A percentile compares a stretch with the other conserved stretches of the same genome.
These are phyloP conservation scores for Saccharomyces hybrid DNA, from an alignment of 1,139 yeast genomes.

Conservation along the genomic window DNA sequence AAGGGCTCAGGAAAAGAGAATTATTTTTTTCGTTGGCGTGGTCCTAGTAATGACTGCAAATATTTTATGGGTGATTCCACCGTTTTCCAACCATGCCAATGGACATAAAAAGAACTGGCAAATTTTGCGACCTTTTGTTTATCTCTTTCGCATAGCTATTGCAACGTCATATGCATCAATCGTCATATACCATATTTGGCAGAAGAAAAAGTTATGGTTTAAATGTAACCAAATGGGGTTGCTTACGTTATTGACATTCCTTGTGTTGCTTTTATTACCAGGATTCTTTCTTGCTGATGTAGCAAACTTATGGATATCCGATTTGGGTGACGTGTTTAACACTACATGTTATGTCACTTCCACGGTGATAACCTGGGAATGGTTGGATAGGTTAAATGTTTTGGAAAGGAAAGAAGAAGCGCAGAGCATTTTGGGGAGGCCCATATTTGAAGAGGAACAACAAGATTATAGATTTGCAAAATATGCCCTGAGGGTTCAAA, in stretches of 20 bases:
- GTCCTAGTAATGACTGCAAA: constrained; percentile 52
- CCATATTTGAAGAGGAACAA: constrained; percentile 56
- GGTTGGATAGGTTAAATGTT: constrained; percentile 65
- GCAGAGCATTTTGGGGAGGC: constrained; percentile 73
- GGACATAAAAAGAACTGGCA: constrained; percentile 14
- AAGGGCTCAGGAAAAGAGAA: constrained; percentile 61
- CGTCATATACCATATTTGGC: constrained; percentile 43
- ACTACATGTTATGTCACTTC: constrained; percentile 66
- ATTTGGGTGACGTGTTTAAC: constrained; percentile 64
- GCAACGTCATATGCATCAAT: constrained; percentile 66
- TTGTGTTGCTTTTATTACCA: constrained; percentile 56
- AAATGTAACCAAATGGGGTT: constrained; percentile 42
- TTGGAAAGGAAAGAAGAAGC: constrained; percentile 62
- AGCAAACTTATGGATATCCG: constrained; percentile 61
- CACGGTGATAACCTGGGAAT: constrained; percentile 79
- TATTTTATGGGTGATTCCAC: constrained; percentile 60
- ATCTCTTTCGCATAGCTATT: constrained; percentile 67
- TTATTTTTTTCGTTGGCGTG: constrained; percentile 57
- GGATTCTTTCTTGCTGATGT: constrained; percentile 76
- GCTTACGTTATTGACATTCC: constrained; percentile 51
- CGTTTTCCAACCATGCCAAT: constrained; percentile 25
- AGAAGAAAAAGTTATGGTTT: constrained; percentile 50
- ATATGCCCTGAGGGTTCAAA: constrained; percentile 25
- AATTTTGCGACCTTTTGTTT: constrained; percentile 71
- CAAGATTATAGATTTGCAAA: constrained; percentile 25